Evolutionary conservation across 768 basidiomycete species (phyloP).

Genomic region (Lactifluus hygrophoroides): DNA sequence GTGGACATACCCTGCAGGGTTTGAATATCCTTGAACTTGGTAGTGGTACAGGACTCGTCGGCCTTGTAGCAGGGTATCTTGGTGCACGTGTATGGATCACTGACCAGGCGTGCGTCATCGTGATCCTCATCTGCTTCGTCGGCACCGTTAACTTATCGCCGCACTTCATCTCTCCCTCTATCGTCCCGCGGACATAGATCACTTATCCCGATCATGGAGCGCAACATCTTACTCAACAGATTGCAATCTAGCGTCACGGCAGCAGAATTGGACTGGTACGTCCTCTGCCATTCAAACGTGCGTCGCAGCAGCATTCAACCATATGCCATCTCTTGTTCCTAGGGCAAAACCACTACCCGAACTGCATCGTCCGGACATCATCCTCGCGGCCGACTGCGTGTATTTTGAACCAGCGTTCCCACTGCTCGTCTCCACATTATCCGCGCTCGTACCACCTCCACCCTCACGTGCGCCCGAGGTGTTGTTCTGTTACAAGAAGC

Average conservation of each 20-base stretch:
- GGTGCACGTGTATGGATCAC: constrained; percentile 69
- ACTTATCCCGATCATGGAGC: constrained; percentile 67
- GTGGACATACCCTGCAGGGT: constrained; percentile 42
- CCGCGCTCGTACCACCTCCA: constrained; percentile 40
- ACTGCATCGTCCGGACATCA: constrained; percentile 44
- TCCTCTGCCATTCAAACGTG: background rate
- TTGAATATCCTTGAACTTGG: constrained; percentile 75
- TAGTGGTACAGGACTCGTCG: constrained; percentile 90
- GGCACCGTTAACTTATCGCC: background rate
- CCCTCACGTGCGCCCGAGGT: constrained; percentile 42
- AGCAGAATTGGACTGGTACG: constrained; percentile 77
- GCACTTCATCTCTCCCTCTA: background rate
- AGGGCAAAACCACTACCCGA: constrained; percentile 61
- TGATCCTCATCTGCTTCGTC: background rate
- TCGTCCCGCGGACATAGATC: constrained; percentile 37
- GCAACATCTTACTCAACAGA: constrained; percentile 62
- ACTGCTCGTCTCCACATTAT: constrained; percentile 72
- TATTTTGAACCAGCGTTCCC: constrained; percentile 94
- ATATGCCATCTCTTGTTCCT: background rate
- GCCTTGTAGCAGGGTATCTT: constrained; percentile 67
- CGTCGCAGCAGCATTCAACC: background rate
- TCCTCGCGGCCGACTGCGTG: constrained; percentile 91
- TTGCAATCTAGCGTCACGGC: constrained; percentile 45
- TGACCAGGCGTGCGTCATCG: constrained; percentile 72
- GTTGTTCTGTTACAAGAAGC: constrained; percentile 89